Base-by-base conservation (phyloP, 441 rosid species). In the Biscutella laevigata region DNA sequence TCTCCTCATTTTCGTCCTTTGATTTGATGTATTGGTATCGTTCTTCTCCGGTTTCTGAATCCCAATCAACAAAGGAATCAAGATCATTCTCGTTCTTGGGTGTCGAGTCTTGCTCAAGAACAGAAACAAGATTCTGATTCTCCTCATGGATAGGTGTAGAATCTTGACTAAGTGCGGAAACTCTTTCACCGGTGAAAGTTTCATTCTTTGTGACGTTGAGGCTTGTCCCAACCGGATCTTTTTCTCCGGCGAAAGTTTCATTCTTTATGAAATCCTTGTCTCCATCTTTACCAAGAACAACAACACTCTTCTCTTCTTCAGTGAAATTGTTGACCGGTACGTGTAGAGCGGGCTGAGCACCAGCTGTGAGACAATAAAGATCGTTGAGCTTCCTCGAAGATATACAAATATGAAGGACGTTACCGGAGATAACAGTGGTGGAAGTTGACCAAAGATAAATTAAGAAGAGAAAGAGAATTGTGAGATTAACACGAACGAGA, bases 281-380 rank as follows among this genome's bases (percentile, higher is more conserved):
- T 55, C 25, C 58, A 47, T 41, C 43, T 38, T 54, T 17, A 54
- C 50, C 41, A 57, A 49, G 44, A 57, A 41, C 36, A 28, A 44
- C 40, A 28, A 45, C 28, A 21, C 37, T 53, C 41, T 62, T 45
- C 27, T 44, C 55, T 45, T 45, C 61, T 28, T 37, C 33, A 33
- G 65, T 52, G 53, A 70, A 70, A 39, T 37, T 40, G 13, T 61
- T 53, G 20, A 72, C 28, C 2, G 88, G 78, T 66, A 77, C 60
- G 20, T 47, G 81, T 39, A 76, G 57, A 27, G 59, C 76, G 2
- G 84, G 83, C 13, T 77, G 83, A 5, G 87, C 45, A 27, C 97
- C 94, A 0, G 95, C 95, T 0, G 97, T 84, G 57, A 90, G 77
- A 65, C 97, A 86, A 51, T 79, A 86, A 38, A 67, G 86, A 48